Conservation (phyloP, 2,329 filamentous ascomycete genomes). For the Penicillium vulpinum region DNA sequence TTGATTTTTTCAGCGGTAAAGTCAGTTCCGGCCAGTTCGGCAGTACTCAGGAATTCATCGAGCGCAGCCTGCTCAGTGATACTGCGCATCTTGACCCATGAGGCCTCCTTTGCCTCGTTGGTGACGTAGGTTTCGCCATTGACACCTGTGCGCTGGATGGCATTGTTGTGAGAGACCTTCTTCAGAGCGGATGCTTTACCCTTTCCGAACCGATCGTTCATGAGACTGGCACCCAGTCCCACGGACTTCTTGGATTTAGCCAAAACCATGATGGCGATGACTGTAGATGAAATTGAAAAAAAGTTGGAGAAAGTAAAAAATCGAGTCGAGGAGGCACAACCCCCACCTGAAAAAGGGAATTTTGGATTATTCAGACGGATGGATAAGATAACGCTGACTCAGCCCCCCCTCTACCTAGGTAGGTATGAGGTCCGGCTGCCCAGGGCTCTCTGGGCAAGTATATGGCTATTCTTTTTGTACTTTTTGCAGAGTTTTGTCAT, state of each 20-base stretch:
- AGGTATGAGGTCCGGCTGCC: neutral
- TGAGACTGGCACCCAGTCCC: conserved; percentile 92
- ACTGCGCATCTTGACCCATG: conserved; percentile 99
- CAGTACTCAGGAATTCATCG: conserved; percentile 94
- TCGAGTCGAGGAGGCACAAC: conserved; percentile 16
- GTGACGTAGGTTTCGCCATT: conserved; percentile 89
- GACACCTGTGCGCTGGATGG: conserved; percentile 69
- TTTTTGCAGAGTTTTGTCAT: neutral
- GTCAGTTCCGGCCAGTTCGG: conserved; percentile 95
- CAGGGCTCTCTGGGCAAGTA: neutral
- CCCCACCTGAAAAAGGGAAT: conserved; percentile 30
- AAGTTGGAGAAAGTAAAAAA: conserved; percentile 19
- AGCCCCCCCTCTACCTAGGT: conserved; percentile 20
- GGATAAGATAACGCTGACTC: conserved; percentile 36
- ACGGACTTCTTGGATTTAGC: conserved; percentile 95
- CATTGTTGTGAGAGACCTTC: conserved; percentile 61
- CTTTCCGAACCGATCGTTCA: conserved; percentile 98
- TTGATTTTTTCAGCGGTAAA: conserved; percentile 99
- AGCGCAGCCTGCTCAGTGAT: conserved; percentile 95
- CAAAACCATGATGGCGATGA: conserved; percentile 60
- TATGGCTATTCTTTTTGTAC: neutral
- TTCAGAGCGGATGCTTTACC: conserved; percentile 83
- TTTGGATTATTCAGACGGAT: conserved; percentile 32
- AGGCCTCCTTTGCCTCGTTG: conserved; percentile 84
- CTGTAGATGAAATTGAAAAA: conserved; percentile 3